phyloP scores from a whole-genome alignment of 805 yeast species.

The Starmerella bombicola region DNA sequence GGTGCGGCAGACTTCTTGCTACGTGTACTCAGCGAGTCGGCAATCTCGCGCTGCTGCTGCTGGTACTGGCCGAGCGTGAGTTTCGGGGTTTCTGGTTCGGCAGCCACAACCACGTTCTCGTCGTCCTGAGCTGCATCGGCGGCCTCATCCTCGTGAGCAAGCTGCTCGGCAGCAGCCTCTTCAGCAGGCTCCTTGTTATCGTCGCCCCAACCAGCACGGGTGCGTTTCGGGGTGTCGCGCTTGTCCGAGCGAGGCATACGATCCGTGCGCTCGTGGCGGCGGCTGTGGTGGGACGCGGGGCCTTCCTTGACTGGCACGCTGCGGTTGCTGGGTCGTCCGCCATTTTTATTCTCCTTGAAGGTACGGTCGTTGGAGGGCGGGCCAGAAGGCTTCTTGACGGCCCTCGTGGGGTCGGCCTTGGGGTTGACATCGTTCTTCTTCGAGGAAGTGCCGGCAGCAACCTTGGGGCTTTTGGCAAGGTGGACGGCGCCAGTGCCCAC shows the following conservation, averaged over 20 bases:
- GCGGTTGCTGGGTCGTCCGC: constrained; percentile 48
- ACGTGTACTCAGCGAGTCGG: constrained; percentile 25
- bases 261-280: constrained; percentile 50
- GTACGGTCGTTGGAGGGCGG: constrained; percentile 85
- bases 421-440: constrained; percentile 47
- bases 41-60: constrained; percentile 34
- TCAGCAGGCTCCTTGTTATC: constrained; percentile 58
- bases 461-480: constrained; percentile 38
- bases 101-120: constrained; percentile 32
- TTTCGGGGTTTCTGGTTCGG: constrained; percentile 33
- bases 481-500: constrained; percentile 19
- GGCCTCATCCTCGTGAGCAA: constrained; percentile 31
- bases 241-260: constrained; percentile 79
- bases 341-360: constrained; percentile 44
- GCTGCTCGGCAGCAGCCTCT: constrained; percentile 39
- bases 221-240: constrained; percentile 73
- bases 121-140: constrained; percentile 32
- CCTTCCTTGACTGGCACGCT: constrained; percentile 37
- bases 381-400: constrained; percentile 37
- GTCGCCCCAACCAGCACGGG: constrained; percentile 82
- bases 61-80: constrained; percentile 74
- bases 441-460: constrained; percentile 53
- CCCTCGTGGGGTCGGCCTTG: constrained; percentile 53
- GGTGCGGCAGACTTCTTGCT: constrained; percentile 24
- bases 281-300: constrained; percentile 42